Evolutionary conservation across 768 basidiomycete species (phyloP).

Genomic region (Trametes cubensis): DNA sequence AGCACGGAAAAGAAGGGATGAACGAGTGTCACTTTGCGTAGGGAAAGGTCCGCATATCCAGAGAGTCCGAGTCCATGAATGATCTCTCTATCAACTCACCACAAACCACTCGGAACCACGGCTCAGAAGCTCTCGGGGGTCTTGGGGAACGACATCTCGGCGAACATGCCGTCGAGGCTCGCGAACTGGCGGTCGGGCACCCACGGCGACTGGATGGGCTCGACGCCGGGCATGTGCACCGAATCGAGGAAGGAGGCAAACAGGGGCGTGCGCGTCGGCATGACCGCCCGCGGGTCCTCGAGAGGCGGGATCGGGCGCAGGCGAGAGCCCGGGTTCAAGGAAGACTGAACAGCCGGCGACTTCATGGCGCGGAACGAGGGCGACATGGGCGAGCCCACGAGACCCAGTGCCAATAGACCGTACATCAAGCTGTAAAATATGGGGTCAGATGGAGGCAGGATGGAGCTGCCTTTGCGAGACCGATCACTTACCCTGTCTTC

Average conservation of each 20-base stretch:
- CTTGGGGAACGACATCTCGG: slow-evolving; percentile 25
- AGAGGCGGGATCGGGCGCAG: slow-evolving; percentile 21
- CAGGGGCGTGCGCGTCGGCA: slow-evolving; percentile 26
- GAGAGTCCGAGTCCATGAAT: slow-evolving; percentile 17
- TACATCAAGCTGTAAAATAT: slow-evolving; percentile 20
- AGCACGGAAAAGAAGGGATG: slow-evolving; percentile 23
- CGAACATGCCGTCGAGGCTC: slow-evolving; percentile 24
- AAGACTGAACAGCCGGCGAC: slow-evolving; percentile 13
- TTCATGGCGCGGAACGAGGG: slow-evolving; percentile 18
- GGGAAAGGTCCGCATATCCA: slow-evolving; percentile 22
- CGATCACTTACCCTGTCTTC: slow-evolving; percentile 18
- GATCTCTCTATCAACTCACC: slow-evolving; percentile 12
- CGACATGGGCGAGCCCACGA: slow-evolving; percentile 25
- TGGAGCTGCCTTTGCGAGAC: not conserved
- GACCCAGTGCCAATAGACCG: slow-evolving; percentile 26
- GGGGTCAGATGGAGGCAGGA: not conserved
- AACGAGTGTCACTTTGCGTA: slow-evolving; percentile 24
- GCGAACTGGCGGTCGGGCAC: slow-evolving; percentile 23
- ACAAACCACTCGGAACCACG: not conserved
- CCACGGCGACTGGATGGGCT: slow-evolving; percentile 29
- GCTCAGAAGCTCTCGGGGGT: slow-evolving; percentile 22
- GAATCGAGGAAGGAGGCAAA: slow-evolving; percentile 29
- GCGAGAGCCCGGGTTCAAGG: slow-evolving; percentile 8
- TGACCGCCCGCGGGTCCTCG: slow-evolving; percentile 24
- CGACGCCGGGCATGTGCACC: slow-evolving; percentile 25